A percentile compares a stretch with the other conserved stretches of the same genome.
Conservation (phyloP, 495 filamentous ascomycete genomes). For the Sabuloglossum arenarium region DNA sequence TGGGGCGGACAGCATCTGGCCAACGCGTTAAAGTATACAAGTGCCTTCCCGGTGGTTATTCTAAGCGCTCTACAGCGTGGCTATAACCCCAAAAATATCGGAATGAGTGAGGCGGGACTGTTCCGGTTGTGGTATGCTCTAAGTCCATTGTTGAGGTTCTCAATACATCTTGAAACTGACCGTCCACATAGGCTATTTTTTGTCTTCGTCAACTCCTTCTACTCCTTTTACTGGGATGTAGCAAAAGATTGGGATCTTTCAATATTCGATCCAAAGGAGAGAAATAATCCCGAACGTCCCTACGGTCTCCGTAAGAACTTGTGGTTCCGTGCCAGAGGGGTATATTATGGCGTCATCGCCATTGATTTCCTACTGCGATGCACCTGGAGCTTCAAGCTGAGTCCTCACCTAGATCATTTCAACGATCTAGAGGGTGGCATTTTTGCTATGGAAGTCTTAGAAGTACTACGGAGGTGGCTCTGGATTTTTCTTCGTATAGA, state of each 20-base stretch:
- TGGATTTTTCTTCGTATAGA: slow-evolving; percentile 95
- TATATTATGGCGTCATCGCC: slow-evolving; percentile 67
- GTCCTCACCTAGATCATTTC: slow-evolving; percentile 57
- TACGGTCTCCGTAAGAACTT: slow-evolving; percentile 58
- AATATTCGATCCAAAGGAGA: slow-evolving; percentile 37
- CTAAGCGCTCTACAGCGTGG: slow-evolving; percentile 53
- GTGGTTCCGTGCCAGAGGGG: slow-evolving; percentile 40
- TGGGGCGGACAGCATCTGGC: slow-evolving; percentile 70
- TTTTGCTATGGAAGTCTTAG: slow-evolving; percentile 69
- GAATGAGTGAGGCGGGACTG: slow-evolving; percentile 33
- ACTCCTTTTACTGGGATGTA: slow-evolving; percentile 97
- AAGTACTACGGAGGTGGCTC: slow-evolving; percentile 76
- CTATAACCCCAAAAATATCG: slow-evolving; percentile 28
- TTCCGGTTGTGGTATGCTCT: slow-evolving; percentile 31
- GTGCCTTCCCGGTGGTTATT: slow-evolving; percentile 79
- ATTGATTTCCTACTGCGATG: slow-evolving; percentile 66
- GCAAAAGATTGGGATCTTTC: slow-evolving; percentile 91
- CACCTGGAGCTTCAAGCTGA: slow-evolving; percentile 76
- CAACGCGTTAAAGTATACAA: slow-evolving; percentile 84
- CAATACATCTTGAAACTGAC: background rate
- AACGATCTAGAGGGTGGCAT: slow-evolving; percentile 69
- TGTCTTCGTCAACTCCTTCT: slow-evolving; percentile 61
- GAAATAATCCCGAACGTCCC: slow-evolving; percentile 37
- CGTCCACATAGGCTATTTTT: slow-evolving; percentile 26
- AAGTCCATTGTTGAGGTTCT: background rate